Percentiles rank a stretch among this genome's conserved stretches.
These are phyloP conservation scores for Sporothrix sp. DNA, from an alignment of 2,329 filamentous ascomycete genomes.

Conservation along the genomic window DNA sequence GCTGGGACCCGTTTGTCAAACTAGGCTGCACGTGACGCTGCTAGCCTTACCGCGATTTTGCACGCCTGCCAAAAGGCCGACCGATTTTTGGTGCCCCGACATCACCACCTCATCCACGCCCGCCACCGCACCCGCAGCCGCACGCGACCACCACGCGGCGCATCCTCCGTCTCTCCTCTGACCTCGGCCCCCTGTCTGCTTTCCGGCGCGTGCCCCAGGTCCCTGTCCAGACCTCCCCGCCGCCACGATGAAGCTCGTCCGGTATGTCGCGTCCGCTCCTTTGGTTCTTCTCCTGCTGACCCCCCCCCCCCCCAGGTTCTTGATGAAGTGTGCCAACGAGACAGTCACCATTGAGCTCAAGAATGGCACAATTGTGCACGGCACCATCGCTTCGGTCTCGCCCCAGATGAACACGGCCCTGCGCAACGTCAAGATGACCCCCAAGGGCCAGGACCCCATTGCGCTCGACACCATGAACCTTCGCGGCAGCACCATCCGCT, in stretches of 20 bases:
- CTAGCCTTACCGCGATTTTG: neutral
- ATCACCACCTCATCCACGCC: neutral
- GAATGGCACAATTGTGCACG: constrained; percentile 94
- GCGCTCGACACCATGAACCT: constrained; percentile 93
- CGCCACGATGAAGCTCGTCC: constrained; percentile 87
- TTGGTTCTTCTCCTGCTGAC: constrained; percentile 16
- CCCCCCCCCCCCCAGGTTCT: constrained; percentile 55
- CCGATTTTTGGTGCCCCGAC: no score
- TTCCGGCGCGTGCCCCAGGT: neutral
- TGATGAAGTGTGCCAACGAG: constrained; percentile 99
- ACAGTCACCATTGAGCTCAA: constrained; percentile 98
- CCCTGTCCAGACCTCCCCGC: neutral
- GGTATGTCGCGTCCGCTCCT: constrained; percentile 48
- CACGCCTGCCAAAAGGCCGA: neutral
- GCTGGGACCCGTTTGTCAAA: no score
- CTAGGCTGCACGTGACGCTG: constrained; percentile 2
- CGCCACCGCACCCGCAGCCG: neutral
- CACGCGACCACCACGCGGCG: neutral
- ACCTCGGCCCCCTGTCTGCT: no score
- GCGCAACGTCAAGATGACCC: constrained; percentile 93
- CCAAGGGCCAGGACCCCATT: constrained; percentile 77
- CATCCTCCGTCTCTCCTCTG: neutral
- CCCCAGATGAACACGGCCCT: constrained; percentile 98
- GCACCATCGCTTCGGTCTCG: constrained; percentile 92
- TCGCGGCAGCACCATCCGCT: constrained; percentile 89